A percentile compares a stretch with the other conserved stretches of the same genome.
These are phyloP conservation scores for Backusella parvicylindrica DNA, from an alignment of 192 early-diverging fungal genomes.

Conservation along the genomic window DNA sequence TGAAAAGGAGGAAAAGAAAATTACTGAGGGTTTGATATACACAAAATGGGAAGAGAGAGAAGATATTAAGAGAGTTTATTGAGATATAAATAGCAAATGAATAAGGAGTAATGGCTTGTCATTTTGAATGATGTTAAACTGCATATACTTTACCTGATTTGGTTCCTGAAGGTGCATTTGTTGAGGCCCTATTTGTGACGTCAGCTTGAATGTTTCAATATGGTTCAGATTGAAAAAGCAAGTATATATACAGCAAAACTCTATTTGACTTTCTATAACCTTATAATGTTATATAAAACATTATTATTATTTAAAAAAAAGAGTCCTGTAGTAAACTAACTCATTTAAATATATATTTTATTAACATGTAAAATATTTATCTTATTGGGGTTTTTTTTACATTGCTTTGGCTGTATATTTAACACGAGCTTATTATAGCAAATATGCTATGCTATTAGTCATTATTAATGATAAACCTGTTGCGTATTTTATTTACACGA, in stretches of 20 bases:
- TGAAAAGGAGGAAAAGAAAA: neutral
- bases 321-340: neutral
- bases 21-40: neutral
- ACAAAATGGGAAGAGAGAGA: neutral
- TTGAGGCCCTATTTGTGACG: neutral
- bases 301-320: neutral
- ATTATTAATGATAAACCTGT: neutral
- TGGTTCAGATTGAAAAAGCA: neutral
- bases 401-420: too few relatives aligned
- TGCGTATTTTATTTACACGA: neutral
- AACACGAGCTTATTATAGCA: neutral
- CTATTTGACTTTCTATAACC: neutral
- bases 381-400: neutral
- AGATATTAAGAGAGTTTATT: neutral
- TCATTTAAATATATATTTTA: neutral
- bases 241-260: neutral
- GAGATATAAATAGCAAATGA: constrained; percentile 1
- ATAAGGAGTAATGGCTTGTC: constrained; percentile 8
- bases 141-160: neutral
- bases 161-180: neutral
- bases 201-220: neutral
- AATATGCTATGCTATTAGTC: neutral
- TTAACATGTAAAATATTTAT: neutral
- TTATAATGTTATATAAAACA: too few relatives aligned
- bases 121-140: constrained; percentile 5